Evolutionary conservation across 1,284 basidiomycete genomes (phyloP).

Genomic region (Apiotrichum gamsii): DNA sequence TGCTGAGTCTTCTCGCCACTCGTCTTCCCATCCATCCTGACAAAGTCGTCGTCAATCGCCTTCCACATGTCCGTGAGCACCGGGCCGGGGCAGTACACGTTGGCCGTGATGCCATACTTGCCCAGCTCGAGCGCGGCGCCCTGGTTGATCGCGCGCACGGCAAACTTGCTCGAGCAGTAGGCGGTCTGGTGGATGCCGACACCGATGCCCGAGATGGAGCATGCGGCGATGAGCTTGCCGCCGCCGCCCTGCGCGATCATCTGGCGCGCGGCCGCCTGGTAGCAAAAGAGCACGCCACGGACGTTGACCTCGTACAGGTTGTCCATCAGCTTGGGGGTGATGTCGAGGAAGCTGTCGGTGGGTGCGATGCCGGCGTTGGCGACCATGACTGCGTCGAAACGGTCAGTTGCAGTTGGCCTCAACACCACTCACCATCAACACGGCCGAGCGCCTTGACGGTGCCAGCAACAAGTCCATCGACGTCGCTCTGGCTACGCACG

Average conservation of each 20-base stretch:
- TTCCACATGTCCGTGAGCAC: constrained; percentile 46
- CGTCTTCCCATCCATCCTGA: background rate
- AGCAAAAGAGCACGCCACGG: constrained; percentile 44
- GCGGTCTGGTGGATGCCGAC: constrained; percentile 16
- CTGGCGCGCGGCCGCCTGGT: constrained; percentile 48
- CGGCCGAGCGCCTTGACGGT: constrained; percentile 40
- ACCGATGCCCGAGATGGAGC: constrained; percentile 8
- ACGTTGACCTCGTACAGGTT: constrained; percentile 41
- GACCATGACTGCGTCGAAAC: constrained; percentile 35
- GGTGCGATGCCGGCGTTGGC: constrained; percentile 49
- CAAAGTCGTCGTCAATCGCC: constrained; percentile 15
- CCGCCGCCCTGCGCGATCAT: constrained; percentile 51
- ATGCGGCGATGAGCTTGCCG: constrained; percentile 46
- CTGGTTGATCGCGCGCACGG: constrained; percentile 48
- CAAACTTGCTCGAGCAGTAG: constrained; percentile 50
- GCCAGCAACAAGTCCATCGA: constrained; percentile 33
- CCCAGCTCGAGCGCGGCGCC: constrained; percentile 48
- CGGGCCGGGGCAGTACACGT: constrained; percentile 53
- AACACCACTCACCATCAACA: constrained; percentile 27
- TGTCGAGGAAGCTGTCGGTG: constrained; percentile 40
- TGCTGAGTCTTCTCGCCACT: background rate
- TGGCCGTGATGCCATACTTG: constrained; percentile 51
- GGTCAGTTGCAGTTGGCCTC: background rate
- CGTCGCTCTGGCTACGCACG: constrained; percentile 33
- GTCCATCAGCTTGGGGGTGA: constrained; percentile 40